Evolutionary conservation across 1,284 basidiomycete genomes (phyloP), one percentile per base, ranked within the genome.

Genomic region (Moniliella sp.): DNA sequence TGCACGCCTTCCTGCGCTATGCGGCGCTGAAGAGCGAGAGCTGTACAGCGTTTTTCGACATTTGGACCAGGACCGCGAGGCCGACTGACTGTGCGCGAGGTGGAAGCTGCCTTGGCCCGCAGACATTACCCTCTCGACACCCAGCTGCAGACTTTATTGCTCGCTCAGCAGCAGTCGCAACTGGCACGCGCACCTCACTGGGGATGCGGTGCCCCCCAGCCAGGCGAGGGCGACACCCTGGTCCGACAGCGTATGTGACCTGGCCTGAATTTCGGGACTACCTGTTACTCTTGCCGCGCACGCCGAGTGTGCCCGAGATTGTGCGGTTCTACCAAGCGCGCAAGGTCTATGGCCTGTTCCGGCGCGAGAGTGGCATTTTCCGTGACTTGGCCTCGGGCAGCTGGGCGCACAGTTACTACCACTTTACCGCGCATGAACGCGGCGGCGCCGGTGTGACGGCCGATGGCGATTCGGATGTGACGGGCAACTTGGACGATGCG

Each of bases 241-340:
- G n/a, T n/a, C n/a, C n/a, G n/a, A n/a, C n/a, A n/a, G n/a, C n/a
- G n/a, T 52, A 45, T 12, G 43, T 59, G 29, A 48, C 51, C 15
- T 59, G 51, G 33, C 56, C 56, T 13, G 49, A 59, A 34, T 59
- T 59, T 28, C 42, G 56, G 18, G 56, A 59, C 35, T 59, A 59
- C 16, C 37, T 59, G 10, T 31, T 59, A 25, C 44, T 59, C 9
- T 36, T 59, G 13, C 54, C 56, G 5, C 38, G 54, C 29, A 54
- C 50, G 21, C 51, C 55, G 1, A 44, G 44, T 5, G 46, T 57
- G 13, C 29, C 42, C 7, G 55, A 42, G 37, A 57, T 59, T 35
- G 56, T 48, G 35, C 46, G 48, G 17, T 59, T 59, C 38, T 59
- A 59, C 32, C 54, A 59, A 32, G 54, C 56, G 7, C 35, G 56